A percentile compares a stretch with the other conserved stretches of the same genome.
These are phyloP conservation scores for Auriscalpium vulgare DNA, from an alignment of 768 basidiomycete species.

Conservation along the genomic window DNA sequence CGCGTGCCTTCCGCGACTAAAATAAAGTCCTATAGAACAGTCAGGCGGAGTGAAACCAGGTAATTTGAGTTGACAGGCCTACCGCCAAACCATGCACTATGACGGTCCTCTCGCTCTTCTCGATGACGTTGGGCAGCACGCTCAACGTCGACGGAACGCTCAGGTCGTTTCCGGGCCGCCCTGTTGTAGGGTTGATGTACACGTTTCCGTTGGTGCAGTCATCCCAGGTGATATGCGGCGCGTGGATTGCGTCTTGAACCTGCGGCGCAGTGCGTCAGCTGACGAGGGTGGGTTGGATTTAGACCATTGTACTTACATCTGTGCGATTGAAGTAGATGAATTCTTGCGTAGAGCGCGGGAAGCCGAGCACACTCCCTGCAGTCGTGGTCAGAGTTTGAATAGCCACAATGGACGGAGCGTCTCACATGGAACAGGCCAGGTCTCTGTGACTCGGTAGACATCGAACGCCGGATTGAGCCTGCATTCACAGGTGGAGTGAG, in stretches of 20 bases:
- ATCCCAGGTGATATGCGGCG: constrained; percentile 28
- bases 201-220: constrained; percentile 19
- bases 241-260: constrained; percentile 31
- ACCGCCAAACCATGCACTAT: constrained; percentile 28
- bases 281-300: not conserved
- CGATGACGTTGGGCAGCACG: constrained; percentile 29
- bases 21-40: constrained; percentile 23
- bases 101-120: constrained; percentile 27
- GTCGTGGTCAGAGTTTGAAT: not conserved
- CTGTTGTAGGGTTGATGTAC: constrained; percentile 21
- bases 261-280: constrained; percentile 1
- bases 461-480: constrained; percentile 52
- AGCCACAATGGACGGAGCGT: not conserved
- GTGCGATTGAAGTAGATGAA: constrained; percentile 51
- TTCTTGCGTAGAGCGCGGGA: constrained; percentile 34
- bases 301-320: constrained; percentile 23
- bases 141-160: constrained; percentile 26
- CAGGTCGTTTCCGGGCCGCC: constrained; percentile 20
- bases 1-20: constrained; percentile 29
- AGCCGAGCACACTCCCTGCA: constrained; percentile 33
- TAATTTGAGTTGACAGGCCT: not conserved
- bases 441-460: constrained; percentile 49
- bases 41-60: not conserved
- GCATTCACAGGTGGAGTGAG: not conserved
- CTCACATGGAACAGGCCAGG: constrained; percentile 40